Base-by-base conservation (phyloP, 371 early-diverging fungal species). In the Mucor sp. region DNA sequence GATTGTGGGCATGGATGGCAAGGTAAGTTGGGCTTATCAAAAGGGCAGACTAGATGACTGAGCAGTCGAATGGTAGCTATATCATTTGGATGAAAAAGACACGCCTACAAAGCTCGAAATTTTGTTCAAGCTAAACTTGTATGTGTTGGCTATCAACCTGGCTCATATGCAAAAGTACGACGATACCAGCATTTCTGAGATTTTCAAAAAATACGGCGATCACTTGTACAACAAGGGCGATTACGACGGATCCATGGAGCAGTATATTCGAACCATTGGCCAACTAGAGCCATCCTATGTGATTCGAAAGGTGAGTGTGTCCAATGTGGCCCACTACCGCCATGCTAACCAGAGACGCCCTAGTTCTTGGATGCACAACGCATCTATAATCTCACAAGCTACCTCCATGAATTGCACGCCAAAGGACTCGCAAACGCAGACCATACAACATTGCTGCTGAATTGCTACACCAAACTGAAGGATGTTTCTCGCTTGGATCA, bases 261-360 rank as follows among this genome's bases (percentile, higher is more conserved):
- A 98, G 77, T 97, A 96, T 71, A 81, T 94, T 17, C 83, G 91
- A 25, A 98, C 97, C 0, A 93, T 97, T 39, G 95, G 95, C 2
- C 88, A 95, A n/a, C 80, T 98, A 15, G 97, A 97, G 75, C 96
- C 97, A 0, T 94, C 94, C 4, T 97, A 96, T 74, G 91, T 97
- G 15, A 97, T 98, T 71, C 84, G 95, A 71, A 97, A 97, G 81
- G 87, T 88, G 73, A 63, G 55, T 30, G 30, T 30, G 30, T 30
- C 6, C 30, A 30, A 30, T 30, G 30, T 4, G 30, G 30, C n/a
- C n/a, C n/a, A n/a, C 35, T 9, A 9, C 35, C 9, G 35, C 9
- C 9, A 14, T 33, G 58, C 23, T 37, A 12, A 37, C 0, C 37
- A 35, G 9, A 35, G 35, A 9, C 37, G 11, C 3, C 14, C 23